Base-by-base conservation (phyloP, 805 yeast genomes). In the Torulaspora gathmanii region DNA sequence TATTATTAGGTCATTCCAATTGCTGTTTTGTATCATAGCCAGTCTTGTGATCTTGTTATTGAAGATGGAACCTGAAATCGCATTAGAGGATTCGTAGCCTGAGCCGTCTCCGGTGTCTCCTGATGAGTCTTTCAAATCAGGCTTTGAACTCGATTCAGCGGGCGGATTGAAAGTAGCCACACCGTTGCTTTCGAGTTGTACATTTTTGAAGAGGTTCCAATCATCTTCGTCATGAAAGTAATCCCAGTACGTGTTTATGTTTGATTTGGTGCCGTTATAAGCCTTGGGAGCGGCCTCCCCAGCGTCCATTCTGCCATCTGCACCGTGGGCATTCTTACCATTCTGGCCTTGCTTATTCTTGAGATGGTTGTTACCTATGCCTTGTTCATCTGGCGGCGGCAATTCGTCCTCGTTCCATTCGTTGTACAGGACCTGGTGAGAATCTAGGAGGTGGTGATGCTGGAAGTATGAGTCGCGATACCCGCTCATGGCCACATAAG, bases 351-450 rank as follows among this genome's bases (percentile, higher is more conserved):
- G 37, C n/a, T 49, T 44, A 29, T 44, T 34, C 33, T 47, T 51
- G 26, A 45, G 35, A 20, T 44, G 46, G 31, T 38, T 31, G 29
- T 40, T 47, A 13, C 44, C 46, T 13, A 44, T 28, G 27, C 48
- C 51, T 29, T 48, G 51, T 33, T 55, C 56, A 35, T 62, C 65
- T 11, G 63, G 63, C 5, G 60, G 50, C 19, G 64, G 61, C 33
- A 63, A 54, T 34, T 44, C 48, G 28, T 58, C 63, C 33, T 55
- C 57, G 23, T 60, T 54, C 67, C 67, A 63, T 34, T 61, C 63
- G 19, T 51, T 42, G 36, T 61, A 63, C 29, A 60, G 42, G 4
- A 53, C 52, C 37, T 60, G 58, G 33, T 59, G 61, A 4, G 60
- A 48, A 13, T 53, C 51, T 10, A 43, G 37, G n/a, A 48, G 36